Base-by-base conservation (phyloP, 202 grass and related monocot genomes). In the Tripidium arundinaceum region DNA sequence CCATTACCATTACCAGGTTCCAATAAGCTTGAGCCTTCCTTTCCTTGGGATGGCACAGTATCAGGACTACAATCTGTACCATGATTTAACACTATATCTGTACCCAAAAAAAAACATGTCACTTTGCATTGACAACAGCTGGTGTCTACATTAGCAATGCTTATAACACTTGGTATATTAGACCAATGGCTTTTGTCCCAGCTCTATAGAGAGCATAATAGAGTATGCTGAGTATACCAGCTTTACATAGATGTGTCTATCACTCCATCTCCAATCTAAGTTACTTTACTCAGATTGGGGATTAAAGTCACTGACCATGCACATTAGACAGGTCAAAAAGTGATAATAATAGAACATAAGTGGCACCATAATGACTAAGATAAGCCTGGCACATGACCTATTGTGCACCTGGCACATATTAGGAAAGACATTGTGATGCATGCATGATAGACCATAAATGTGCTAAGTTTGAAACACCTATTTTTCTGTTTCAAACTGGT, bases 1-100 rank as follows among this genome's bases (percentile, higher is more conserved):
- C 47, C 64, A 15, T 83, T 83, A 57, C 61, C 83, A 29, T 76
- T 68, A n/a, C 67, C 79, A 78, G 89, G 37, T 47, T 82, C 82
- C 12, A 85, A 15, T 60, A 63, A 57, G 41, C 22, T 49, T 61
- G 70, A 77, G 21, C 39, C 87, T 29, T 68, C n/a, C 22, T 33
- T 77, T 27, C 66, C 68, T 63, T 28, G 68, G 28, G 72, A 72
- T 67, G 69, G 27, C 75, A 61, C 47, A 59, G 64, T 60, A 43
- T 21, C 64, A 29, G 37, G 10, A 38, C 46, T 68, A 69, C 26
- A 21, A 62, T 84, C 62, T 62, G 37, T 46, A 78, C 33, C 13
- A 22, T n/a, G 68, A 84, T 37, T 36, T 62, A 73, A 69, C 34
- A 70, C 71, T 34, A 39, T 77, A 66, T 78, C 78, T 89, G 84